Conservation (phyloP, 768 basidiomycete genomes). For the Mycena epipterygia region DNA sequence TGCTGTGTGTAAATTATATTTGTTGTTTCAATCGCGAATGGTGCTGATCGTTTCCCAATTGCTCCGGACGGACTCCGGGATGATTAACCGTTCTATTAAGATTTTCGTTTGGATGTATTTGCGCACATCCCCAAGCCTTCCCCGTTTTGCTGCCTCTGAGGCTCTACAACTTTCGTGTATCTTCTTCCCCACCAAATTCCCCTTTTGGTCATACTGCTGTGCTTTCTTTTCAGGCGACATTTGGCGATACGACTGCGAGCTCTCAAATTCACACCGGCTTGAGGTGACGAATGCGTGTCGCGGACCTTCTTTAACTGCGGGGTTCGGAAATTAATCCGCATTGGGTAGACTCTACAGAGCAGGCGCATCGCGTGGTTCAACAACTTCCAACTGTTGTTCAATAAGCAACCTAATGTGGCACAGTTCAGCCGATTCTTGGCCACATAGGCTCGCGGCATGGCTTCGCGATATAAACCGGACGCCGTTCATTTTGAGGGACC, state of each 20-base stretch:
- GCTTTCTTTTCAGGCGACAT: background rate
- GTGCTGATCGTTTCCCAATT: constrained; percentile 3
- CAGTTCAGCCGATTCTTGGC: constrained; percentile 2
- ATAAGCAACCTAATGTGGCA: background rate
- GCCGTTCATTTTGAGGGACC: too few relatives aligned
- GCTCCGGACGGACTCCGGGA: background rate
- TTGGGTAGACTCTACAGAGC: background rate
- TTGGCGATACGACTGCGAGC: background rate
- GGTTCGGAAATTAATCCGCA: constrained; percentile 7
- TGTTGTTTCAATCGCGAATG: constrained; percentile 4
- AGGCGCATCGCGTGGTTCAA: constrained; percentile 5
- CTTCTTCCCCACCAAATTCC: constrained; percentile 5
- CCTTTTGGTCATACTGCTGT: background rate
- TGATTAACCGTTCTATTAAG: background rate
- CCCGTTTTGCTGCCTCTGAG: background rate
- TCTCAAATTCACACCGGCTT: background rate
- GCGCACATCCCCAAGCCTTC: background rate
- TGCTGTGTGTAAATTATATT: constrained; percentile 5
- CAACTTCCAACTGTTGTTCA: background rate
- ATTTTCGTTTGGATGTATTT: background rate
- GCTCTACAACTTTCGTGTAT: background rate
- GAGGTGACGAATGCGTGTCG: background rate
- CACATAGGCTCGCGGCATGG: constrained; percentile 5
- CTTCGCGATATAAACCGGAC: constrained; percentile 4
- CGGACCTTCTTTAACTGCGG: background rate